Evolutionary conservation across 352 stramenopile species (phyloP).

Genomic region (Phytopythium oedochilum): DNA sequence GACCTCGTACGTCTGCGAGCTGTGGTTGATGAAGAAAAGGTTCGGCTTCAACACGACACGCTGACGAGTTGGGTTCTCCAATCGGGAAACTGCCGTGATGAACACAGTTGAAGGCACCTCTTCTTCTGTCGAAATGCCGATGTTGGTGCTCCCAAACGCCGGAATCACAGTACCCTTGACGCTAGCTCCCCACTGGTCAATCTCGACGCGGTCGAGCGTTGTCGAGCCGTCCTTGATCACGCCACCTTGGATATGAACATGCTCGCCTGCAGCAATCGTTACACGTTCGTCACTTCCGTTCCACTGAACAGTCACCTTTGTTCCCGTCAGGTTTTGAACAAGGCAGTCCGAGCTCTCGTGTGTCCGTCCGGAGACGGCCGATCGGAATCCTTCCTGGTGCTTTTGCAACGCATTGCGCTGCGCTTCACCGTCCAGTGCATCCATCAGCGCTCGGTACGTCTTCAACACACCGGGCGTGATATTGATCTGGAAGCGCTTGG

Average conservation of each 20-base stretch:
- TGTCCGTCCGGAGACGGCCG: conserved; percentile 24
- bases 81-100: conserved; percentile 57
- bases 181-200: conserved; percentile 56
- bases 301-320: conserved; percentile 42
- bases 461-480: conserved; percentile 68
- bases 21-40: conserved; percentile 79
- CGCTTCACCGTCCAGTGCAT: conserved; percentile 64
- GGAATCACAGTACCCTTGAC: conserved; percentile 33
- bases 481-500: conserved; percentile 75
- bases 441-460: conserved; percentile 71
- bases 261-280: conserved; percentile 41
- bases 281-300: conserved; percentile 40
- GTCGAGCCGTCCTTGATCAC: conserved; percentile 30
- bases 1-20: conserved; percentile 62
- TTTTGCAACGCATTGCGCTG: conserved; percentile 55
- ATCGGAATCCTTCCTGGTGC: conserved; percentile 57
- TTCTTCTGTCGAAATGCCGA: conserved; percentile 39
- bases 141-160: conserved; percentile 56
- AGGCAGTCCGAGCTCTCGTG: conserved; percentile 46
- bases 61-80: conserved; percentile 63
- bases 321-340: conserved; percentile 71
- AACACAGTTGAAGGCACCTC: conserved; percentile 42
- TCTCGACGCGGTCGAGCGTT: conserved; percentile 41
- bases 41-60: conserved; percentile 77
- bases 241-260: conserved; percentile 36